Evolutionary conservation across 441 rosid species (phyloP), one percentile per base, ranked within the genome.

Genomic region (Populus hybrid): DNA sequence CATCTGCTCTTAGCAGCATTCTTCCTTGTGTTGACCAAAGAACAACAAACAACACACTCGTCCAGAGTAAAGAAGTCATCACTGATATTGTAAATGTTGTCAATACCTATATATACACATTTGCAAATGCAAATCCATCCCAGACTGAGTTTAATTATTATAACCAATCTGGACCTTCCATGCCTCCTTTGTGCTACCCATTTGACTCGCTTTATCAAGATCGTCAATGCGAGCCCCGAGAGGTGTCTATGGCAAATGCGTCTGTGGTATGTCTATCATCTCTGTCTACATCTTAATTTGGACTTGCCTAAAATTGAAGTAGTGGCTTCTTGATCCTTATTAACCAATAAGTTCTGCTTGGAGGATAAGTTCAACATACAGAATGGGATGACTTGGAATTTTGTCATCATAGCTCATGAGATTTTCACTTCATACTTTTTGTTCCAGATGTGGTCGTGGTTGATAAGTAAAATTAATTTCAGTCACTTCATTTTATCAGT

Each of bases 121-220:
- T 87, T 59, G 97, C 99, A 79, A 86, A 93, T 74, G 85, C 90
- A 73, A 84, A 93, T 83, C 97, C 97, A 72, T 85, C 95, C 68
- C 83, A 70, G 45, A 82, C 78, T 3, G 87, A 86, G 72, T 79
- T 59, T 21, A 82, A 72, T 35, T 90, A 92, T 66, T 93, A 89
- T 84, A 94, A 95, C 76, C 99, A 94, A 69, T 89, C 97, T 67
- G 99, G 99, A 68, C 97, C 98, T 76, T 75, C 83, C 7, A 88
- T 95, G 92, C 99, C 97, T 72, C 92, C 99, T 71, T 87, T 95
- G 40, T 95, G 99, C 88, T 89, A 80, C 82, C 98, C 98, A 4
- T 95, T 86, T 68, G 94, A 90, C 82, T 77, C 84, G 42, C 87
- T 83, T 77, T 86, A 90, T 80, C 88, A 86, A 77, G 93, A 87